Evolutionary conservation across 1,284 basidiomycete species (phyloP).

Genomic region (Malassezia brasiliensis): DNA sequence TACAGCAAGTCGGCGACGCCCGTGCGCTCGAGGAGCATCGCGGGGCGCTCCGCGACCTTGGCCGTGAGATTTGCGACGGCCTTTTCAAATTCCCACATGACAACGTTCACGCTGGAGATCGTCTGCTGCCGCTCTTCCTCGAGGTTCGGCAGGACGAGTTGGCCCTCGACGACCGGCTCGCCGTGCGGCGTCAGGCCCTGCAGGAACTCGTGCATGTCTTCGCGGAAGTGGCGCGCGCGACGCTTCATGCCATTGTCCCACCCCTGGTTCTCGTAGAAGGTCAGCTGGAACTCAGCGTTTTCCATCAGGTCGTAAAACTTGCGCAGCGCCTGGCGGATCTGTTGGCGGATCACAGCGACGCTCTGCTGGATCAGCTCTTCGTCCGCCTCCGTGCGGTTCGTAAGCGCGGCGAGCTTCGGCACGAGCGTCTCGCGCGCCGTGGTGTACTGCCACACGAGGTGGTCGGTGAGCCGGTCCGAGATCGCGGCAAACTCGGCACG

Average conservation of each 20-base stretch:
- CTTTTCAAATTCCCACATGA: constrained; percentile 10
- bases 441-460: neutral
- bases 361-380: constrained; percentile 25
- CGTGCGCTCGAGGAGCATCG: neutral
- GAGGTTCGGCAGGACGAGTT: neutral
- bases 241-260: constrained; percentile 26
- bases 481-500: neutral
- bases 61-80: neutral
- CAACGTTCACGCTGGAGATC: neutral
- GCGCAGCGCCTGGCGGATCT: constrained; percentile 22
- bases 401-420: neutral
- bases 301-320: constrained; percentile 33
- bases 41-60: neutral
- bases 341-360: constrained; percentile 29
- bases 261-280: constrained; percentile 36
- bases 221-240: constrained; percentile 8
- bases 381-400: constrained; percentile 20
- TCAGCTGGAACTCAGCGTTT: constrained; percentile 32
- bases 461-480: constrained; percentile 3
- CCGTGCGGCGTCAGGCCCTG: neutral
- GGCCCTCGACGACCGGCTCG: neutral
- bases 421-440: constrained; percentile 2
- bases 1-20: neutral
- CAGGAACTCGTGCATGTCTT: constrained; percentile 3
- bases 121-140: neutral